phyloP scores from a whole-genome alignment of 352 stramenopile genomes.

The Pythium scleroteichum region DNA sequence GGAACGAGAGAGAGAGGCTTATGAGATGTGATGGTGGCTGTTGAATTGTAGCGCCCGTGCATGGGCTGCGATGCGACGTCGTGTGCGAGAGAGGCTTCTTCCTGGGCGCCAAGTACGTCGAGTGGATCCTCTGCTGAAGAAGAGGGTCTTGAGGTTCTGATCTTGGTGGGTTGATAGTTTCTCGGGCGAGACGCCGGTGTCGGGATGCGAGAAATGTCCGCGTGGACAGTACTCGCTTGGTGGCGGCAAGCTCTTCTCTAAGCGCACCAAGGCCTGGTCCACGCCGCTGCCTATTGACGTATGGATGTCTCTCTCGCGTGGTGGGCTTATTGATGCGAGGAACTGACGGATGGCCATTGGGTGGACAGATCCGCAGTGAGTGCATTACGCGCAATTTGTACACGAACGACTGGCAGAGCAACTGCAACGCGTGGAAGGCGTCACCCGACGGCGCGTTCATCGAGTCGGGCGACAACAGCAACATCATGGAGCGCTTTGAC shows the following conservation, averaged over 20 bases:
- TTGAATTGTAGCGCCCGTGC: slow-evolving; percentile 53
- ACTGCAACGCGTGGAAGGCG: slow-evolving; percentile 72
- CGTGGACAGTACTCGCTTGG: slow-evolving; percentile 78
- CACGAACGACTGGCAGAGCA: slow-evolving; percentile 71
- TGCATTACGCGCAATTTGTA: slow-evolving; percentile 80
- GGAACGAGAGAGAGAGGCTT: no score
- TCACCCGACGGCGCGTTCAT: slow-evolving; percentile 59
- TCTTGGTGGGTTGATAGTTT: slow-evolving; percentile 43
- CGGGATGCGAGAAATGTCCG: slow-evolving; percentile 69
- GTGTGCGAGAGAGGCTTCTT: slow-evolving; percentile 69
- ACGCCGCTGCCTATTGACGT: slow-evolving; percentile 58
- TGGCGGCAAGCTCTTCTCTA: slow-evolving; percentile 70
- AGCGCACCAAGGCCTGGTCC: slow-evolving; percentile 68
- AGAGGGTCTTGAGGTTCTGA: no score
- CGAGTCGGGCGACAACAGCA: slow-evolving; percentile 68
- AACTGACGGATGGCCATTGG: no score
- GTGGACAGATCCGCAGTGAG: slow-evolving; percentile 61
- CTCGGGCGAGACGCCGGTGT: slow-evolving; percentile 52
- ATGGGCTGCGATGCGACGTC: slow-evolving; percentile 68
- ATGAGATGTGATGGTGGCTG: no score
- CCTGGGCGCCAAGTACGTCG: slow-evolving; percentile 74
- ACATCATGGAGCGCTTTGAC: slow-evolving; percentile 65
- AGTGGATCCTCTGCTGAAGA: neutral
- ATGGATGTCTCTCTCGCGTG: neutral
- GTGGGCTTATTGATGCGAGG: no score